These are phyloP conservation scores for Ogataea salicorniae DNA, from an alignment of 805 yeast species.

Conservation along the genomic window DNA sequence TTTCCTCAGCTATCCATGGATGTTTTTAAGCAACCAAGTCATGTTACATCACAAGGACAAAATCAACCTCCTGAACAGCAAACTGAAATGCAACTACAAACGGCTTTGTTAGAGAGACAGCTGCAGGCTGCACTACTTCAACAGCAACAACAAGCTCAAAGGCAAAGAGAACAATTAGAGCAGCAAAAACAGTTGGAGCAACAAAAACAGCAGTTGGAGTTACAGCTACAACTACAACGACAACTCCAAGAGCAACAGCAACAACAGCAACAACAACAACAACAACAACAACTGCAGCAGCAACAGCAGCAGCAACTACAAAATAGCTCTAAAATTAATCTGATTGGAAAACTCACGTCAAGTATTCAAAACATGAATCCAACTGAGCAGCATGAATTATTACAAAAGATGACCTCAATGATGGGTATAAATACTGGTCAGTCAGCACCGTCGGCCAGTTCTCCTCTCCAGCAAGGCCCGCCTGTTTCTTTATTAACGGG, in stretches of 20 bases:
- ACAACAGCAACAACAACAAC: not conserved
- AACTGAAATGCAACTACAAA: not conserved
- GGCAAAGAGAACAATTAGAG: slow-evolving; percentile 1
- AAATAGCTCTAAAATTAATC: slow-evolving; percentile 11
- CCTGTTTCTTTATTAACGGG: too few species aligned
- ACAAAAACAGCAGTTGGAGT: not conserved
- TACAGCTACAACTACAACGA: not conserved
- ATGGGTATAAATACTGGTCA: slow-evolving; percentile 2
- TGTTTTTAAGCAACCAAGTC: slow-evolving; percentile 10
- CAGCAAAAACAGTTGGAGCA: not conserved
- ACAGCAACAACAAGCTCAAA: slow-evolving; percentile 3
- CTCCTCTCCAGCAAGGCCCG: too few species aligned
- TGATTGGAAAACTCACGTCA: slow-evolving; percentile 18
- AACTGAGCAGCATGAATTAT: slow-evolving; percentile 20
- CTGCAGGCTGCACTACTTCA: slow-evolving; percentile 3
- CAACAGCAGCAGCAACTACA: slow-evolving; percentile 10
- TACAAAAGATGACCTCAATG: slow-evolving; percentile 12
- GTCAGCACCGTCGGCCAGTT: not conserved
- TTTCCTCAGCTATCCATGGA: slow-evolving; percentile 20
- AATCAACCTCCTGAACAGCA: slow-evolving; percentile 1
- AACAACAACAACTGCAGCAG: not conserved
- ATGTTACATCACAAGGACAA: slow-evolving; percentile 1
- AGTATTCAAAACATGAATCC: slow-evolving; percentile 22
- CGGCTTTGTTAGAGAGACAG: slow-evolving; percentile 2
- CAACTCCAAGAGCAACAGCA: not conserved